These are phyloP conservation scores for Berberis thunbergii DNA, from an alignment of 164 flowering plant species.

Conservation along the genomic window DNA sequence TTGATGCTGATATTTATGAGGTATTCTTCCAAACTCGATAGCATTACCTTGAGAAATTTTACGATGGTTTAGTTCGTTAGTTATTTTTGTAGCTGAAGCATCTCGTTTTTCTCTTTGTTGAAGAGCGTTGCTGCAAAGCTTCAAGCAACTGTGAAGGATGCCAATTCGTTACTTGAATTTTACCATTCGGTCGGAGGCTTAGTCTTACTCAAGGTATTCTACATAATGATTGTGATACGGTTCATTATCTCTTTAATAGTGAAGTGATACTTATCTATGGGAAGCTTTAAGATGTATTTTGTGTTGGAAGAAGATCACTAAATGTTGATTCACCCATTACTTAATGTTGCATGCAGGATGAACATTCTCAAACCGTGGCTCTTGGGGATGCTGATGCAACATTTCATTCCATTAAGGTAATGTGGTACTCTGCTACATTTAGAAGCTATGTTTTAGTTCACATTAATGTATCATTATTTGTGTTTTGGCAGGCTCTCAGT, in stretches of 20 bases:
- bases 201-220: conserved; percentile 64
- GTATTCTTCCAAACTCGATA: conserved; percentile 18
- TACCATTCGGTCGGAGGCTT: conserved; percentile 65
- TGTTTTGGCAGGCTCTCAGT: conserved; percentile 59
- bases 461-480: neutral
- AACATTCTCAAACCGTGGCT: conserved; percentile 29
- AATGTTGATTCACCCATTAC: neutral
- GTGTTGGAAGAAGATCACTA: neutral
- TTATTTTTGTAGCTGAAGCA: neutral
- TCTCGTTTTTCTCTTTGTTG: conserved; percentile 4
- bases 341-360: conserved; percentile 42
- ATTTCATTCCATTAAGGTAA: conserved; percentile 85
- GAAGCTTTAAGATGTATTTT: neutral
- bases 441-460: neutral
- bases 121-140: conserved; percentile 56
- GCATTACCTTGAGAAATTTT: neutral
- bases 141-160: conserved; percentile 40
- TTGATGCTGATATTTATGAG: conserved; percentile 39
- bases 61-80: too few species aligned
- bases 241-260: too few species aligned
- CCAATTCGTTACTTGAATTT: conserved; percentile 68
- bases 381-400: conserved; percentile 67
- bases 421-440: neutral
- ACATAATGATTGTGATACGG: neutral
- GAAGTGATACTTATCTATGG: neutral